phyloP scores from a whole-genome alignment of 2,329 filamentous ascomycete genomes.

The Corynespora cassiicola region DNA sequence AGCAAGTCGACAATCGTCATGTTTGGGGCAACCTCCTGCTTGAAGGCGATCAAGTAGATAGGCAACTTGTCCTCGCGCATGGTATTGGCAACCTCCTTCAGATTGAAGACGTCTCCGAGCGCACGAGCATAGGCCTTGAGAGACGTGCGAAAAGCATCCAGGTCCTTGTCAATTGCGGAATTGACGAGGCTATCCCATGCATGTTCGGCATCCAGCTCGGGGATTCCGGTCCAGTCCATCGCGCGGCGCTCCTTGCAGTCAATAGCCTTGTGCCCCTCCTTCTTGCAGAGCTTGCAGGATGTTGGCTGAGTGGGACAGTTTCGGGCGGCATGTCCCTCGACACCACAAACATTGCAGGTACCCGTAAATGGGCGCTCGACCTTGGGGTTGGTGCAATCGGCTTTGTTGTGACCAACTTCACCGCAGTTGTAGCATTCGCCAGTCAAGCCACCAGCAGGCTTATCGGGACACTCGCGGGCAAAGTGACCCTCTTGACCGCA shows the following conservation, averaged over 20 bases:
- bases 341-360: conserved; percentile 64
- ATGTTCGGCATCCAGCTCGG: conserved; percentile 55
- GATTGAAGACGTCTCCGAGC: conserved; percentile 40
- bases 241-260: conserved; percentile 54
- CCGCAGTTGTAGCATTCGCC: conserved; percentile 68
- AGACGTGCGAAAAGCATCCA: conserved; percentile 56
- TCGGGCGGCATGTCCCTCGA: conserved; percentile 62
- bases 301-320: conserved; percentile 68
- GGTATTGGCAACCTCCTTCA: conserved; percentile 57
- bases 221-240: conserved; percentile 46
- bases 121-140: conserved; percentile 59
- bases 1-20: conserved; percentile 61
- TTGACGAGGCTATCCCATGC: conserved; percentile 59
- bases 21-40: conserved; percentile 50
- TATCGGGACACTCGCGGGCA: conserved; percentile 56
- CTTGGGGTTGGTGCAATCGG: conserved; percentile 65
- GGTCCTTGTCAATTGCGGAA: conserved; percentile 56
- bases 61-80: conserved; percentile 56
- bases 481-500: conserved; percentile 54
- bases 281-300: conserved; percentile 62
- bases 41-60: conserved; percentile 60
- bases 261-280: conserved; percentile 53
- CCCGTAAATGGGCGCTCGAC: conserved; percentile 61
- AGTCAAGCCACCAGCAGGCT: conserved; percentile 45
- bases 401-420: conserved; percentile 66